Evolutionary conservation across 805 yeast genomes (phyloP).

Genomic region (Wickerhamiella qilinensis): DNA sequence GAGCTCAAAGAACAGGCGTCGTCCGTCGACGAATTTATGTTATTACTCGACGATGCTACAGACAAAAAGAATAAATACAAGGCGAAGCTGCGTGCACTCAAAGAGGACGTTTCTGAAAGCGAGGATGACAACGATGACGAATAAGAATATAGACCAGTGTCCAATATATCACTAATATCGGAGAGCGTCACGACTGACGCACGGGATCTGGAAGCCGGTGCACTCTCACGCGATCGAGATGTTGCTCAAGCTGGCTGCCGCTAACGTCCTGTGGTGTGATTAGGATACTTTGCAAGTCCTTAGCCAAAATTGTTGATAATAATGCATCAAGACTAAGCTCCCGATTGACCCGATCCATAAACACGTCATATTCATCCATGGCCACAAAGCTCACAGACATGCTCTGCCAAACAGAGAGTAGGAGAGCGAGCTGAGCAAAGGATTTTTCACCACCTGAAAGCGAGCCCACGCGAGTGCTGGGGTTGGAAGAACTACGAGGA

Average conservation of each 20-base stretch:
- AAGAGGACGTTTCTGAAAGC: conserved; percentile 55
- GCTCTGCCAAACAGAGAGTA: conserved; percentile 81
- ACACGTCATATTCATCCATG: conserved; percentile 89
- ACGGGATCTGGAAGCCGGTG: conserved; percentile 22
- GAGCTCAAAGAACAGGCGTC: conserved; percentile 20
- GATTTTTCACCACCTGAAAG: conserved; percentile 96
- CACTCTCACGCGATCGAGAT: conserved; percentile 28
- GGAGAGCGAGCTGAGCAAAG: conserved; percentile 74
- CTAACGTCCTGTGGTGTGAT: conserved; percentile 88
- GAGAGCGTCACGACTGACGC: too few species aligned
- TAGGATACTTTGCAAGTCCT: conserved; percentile 71
- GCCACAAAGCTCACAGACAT: conserved; percentile 83
- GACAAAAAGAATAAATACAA: conserved; percentile 47
- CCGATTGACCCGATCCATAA: conserved; percentile 89
- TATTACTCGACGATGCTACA: conserved; percentile 63
- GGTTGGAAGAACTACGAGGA: conserved; percentile 21
- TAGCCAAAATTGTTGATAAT: conserved; percentile 45
- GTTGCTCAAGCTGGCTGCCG: conserved; percentile 43
- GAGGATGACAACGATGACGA: conserved; percentile 52
- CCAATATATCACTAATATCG: too few species aligned
- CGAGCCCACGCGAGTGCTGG: conserved; percentile 54
- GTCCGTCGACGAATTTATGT: conserved; percentile 59
- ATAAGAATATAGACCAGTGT: too few species aligned
- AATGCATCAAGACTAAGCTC: conserved; percentile 61
- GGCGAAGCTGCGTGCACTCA: conserved; percentile 31